Evolutionary conservation across 495 filamentous ascomycete genomes (phyloP).

Genomic region (Penicillium samsonianum): DNA sequence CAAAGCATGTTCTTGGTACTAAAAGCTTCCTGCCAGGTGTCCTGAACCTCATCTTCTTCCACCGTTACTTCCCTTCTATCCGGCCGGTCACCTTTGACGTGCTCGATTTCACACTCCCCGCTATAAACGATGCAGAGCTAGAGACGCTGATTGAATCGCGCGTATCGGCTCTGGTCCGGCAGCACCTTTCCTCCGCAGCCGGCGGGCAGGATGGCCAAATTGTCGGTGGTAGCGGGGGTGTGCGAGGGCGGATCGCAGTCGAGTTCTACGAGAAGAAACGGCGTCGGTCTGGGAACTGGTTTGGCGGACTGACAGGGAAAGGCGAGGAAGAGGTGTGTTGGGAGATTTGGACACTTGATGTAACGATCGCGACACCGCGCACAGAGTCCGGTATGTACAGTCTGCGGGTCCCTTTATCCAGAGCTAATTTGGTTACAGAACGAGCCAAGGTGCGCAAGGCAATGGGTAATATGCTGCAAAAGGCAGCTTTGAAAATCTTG

Average conservation of each 20-base stretch:
- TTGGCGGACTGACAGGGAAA: slow-evolving; percentile 57
- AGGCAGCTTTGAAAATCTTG: slow-evolving; percentile 84
- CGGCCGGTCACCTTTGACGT: slow-evolving; percentile 84
- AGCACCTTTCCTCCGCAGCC: slow-evolving; percentile 48
- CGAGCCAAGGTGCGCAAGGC: slow-evolving; percentile 81
- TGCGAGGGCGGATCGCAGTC: slow-evolving; percentile 78
- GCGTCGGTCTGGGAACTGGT: slow-evolving; percentile 71
- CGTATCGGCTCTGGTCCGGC: slow-evolving; percentile 70
- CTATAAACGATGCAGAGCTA: slow-evolving; percentile 83
- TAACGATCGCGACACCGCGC: slow-evolving; percentile 83
- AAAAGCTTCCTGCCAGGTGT: slow-evolving; percentile 60
- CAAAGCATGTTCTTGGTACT: too few relatives aligned
- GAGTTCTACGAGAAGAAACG: slow-evolving; percentile 95
- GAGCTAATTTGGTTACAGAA: slow-evolving; percentile 51
- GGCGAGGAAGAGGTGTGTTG: slow-evolving; percentile 92
- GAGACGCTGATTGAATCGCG: slow-evolving; percentile 91
- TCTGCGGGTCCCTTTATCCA: background rate
- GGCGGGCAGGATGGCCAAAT: slow-evolving; percentile 51
- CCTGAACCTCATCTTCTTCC: slow-evolving; percentile 98
- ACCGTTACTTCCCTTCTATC: slow-evolving; percentile 90
- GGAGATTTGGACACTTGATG: slow-evolving; percentile 93
- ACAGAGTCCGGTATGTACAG: slow-evolving; percentile 75
- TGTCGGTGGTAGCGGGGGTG: slow-evolving; percentile 41
- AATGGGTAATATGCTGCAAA: slow-evolving; percentile 83
- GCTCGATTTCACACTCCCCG: slow-evolving; percentile 86